These are phyloP conservation scores for Trametes polyzona DNA, from an alignment of 1,284 basidiomycete species.

Conservation along the genomic window DNA sequence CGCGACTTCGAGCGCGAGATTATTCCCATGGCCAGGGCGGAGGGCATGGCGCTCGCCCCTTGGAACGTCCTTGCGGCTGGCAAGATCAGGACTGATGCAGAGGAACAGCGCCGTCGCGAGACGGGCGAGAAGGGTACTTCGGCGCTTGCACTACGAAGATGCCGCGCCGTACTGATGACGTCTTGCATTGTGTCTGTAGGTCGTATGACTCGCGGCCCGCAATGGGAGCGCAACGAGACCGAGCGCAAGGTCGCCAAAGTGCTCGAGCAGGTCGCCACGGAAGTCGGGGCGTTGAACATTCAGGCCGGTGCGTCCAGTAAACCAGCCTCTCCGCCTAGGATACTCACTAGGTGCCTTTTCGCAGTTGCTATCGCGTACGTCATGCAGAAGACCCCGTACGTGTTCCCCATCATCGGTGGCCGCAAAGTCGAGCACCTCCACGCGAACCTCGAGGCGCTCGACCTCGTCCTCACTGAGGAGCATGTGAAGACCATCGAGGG, in stretches of 20 bases:
- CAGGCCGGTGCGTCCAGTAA: constrained; percentile 41
- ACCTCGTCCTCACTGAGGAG: constrained; percentile 42
- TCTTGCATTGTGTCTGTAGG: background rate
- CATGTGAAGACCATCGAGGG: constrained; percentile 48
- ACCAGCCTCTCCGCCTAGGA: too few relatives aligned
- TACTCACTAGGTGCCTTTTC: too few relatives aligned
- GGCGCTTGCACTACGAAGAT: background rate
- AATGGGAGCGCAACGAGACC: constrained; percentile 30
- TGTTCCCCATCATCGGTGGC: constrained; percentile 37
- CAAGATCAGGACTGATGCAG: constrained; percentile 33
- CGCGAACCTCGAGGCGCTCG: constrained; percentile 49
- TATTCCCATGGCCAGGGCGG: background rate
- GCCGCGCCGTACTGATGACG: background rate
- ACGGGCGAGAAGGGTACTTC: constrained; percentile 21
- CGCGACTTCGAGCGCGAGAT: constrained; percentile 2
- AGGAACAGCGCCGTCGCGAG: constrained; percentile 27
- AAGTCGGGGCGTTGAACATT: constrained; percentile 27
- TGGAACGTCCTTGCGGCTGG: constrained; percentile 13
- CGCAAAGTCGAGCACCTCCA: constrained; percentile 52
- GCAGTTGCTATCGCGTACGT: constrained; percentile 15
- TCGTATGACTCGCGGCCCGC: constrained; percentile 3
- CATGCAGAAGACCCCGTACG: constrained; percentile 22
- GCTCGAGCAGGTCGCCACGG: constrained; percentile 29
- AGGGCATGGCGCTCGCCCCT: background rate
- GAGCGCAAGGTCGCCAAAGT: constrained; percentile 27